Evolutionary conservation across 805 yeast genomes (phyloP).

Genomic region (Wickerhamiella brachini): DNA sequence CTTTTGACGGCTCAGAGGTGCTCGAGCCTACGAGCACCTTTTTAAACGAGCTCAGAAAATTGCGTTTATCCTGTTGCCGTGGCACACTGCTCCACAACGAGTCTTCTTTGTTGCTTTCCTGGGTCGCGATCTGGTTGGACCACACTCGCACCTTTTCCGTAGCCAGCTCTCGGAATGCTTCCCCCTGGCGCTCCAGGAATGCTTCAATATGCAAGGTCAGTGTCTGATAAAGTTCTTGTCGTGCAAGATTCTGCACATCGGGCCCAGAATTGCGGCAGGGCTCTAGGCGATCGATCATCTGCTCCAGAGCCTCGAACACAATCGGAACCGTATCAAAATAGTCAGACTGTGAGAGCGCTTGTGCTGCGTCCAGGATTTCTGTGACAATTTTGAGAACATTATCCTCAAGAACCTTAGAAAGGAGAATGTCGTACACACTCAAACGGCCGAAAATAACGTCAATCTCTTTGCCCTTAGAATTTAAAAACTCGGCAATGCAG

Average conservation of each 20-base stretch:
- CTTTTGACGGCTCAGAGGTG: not conserved
- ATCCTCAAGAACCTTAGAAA: slow-evolving; percentile 25
- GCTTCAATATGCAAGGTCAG: slow-evolving; percentile 4
- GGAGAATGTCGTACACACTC: not conserved
- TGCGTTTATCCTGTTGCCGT: slow-evolving; percentile 32
- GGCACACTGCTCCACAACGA: slow-evolving; percentile 36
- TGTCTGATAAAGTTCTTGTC: not conserved
- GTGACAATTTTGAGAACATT: slow-evolving; percentile 17
- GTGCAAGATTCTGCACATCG: not conserved
- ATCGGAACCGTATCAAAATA: slow-evolving; percentile 1
- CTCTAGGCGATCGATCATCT: slow-evolving; percentile 12
- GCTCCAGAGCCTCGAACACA: slow-evolving; percentile 3
- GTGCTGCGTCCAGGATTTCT: slow-evolving; percentile 15
- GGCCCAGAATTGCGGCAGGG: not conserved
- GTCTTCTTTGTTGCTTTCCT: slow-evolving; percentile 37
- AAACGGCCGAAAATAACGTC: slow-evolving; percentile 31
- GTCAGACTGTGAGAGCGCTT: slow-evolving; percentile 1
- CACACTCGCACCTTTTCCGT: slow-evolving; percentile 21
- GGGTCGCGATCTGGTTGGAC: slow-evolving; percentile 24
- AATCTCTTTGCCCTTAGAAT: slow-evolving; percentile 28
- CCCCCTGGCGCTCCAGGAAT: slow-evolving; percentile 11
- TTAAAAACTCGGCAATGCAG: slow-evolving; percentile 24
- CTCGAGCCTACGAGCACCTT: not conserved
- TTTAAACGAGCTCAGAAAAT: slow-evolving; percentile 38
- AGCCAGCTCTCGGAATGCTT: slow-evolving; percentile 19